Evolutionary conservation across 2,329 filamentous ascomycete species (phyloP), one percentile per base, ranked within the genome.

Genomic region (Epicoccum sorghinum): DNA sequence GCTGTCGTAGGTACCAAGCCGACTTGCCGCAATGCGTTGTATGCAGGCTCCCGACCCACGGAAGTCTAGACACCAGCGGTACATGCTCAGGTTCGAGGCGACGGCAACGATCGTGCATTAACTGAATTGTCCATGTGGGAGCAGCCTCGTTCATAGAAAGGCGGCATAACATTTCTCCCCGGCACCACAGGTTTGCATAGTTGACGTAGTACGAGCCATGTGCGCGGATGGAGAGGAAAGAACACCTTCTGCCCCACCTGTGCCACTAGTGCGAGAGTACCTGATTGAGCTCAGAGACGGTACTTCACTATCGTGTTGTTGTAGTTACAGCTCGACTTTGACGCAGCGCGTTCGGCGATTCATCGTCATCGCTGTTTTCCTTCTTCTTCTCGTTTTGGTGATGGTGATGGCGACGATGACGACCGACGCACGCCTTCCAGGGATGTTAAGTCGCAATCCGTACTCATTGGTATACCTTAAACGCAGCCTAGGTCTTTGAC

Each of bases 21-120:
- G 41, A 32, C 29, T 55, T 25, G 36, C 52, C 42, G 18, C 52
- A 49, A 54, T 54, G 52, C 46, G 27, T 46, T 54, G 36, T 42
- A 46, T 55, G 52, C 52, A 50, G 29, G 41, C 27, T 7, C 18
- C 10, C 27, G 18, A 30, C 13, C 32, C 36, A 25, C 12, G 14
- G 32, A 10, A 22, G 14, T 55, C 45, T 46, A 46, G 30, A 41
- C 5, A 29, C 2, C 27, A 29, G 27, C 27, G 27, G 27, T 29
- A 29, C 27, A 29, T 29, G 6, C 27, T 29, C 6, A 29, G 27
- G 27, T 9, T 29, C 27, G 27, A 29, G 37, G 22, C 36, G 24
- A 40, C 14, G 22, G 44, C 23, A 27, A 23, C 24, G 44, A 33
- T 39, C 27, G 44, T 39, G 36, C 44, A 39, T 14, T 36, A 14